A percentile compares a stretch with the other conserved stretches of the same genome.
These are phyloP conservation scores for Sphagnum contortum DNA, from an alignment of 225 moss, liverwort and hornwort species.

Conservation along the genomic window DNA sequence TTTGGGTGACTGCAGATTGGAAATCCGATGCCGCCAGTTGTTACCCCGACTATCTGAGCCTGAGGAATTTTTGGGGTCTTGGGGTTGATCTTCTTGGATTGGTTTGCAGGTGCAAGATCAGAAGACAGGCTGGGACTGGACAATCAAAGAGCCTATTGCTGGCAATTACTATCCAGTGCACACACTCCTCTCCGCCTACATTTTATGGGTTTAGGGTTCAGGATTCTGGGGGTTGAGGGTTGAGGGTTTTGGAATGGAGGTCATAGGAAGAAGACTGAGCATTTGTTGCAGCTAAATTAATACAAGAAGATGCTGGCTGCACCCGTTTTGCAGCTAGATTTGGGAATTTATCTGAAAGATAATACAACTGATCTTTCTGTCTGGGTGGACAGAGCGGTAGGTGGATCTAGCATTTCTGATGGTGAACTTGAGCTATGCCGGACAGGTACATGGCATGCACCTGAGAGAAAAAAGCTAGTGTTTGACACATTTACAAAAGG, in stretches of 20 bases:
- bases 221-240: too few relatives aligned
- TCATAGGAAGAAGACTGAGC: too few relatives aligned
- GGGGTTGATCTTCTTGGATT: too few relatives aligned
- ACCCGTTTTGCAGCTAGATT: constrained; percentile 45
- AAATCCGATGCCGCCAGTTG: too few relatives aligned
- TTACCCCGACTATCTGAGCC: too few relatives aligned
- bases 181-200: background rate
- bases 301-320: too few relatives aligned
- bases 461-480: background rate
- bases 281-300: too few relatives aligned
- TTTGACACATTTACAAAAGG: too few relatives aligned
- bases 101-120: constrained; percentile 60
- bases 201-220: background rate
- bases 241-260: too few relatives aligned
- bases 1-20: too few relatives aligned
- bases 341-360: constrained; percentile 74
- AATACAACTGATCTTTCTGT: constrained; percentile 66
- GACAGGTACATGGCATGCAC: constrained; percentile 42
- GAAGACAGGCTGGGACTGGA: constrained; percentile 73
- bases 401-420: constrained; percentile 68
- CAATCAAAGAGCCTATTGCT: constrained; percentile 78
- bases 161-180: constrained; percentile 93
- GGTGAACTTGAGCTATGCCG: constrained; percentile 79
- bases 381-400: constrained; percentile 78
- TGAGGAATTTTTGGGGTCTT: too few relatives aligned